Evolutionary conservation across 1,284 basidiomycete species (phyloP).

Genomic region (Sporisorium graminicola): DNA sequence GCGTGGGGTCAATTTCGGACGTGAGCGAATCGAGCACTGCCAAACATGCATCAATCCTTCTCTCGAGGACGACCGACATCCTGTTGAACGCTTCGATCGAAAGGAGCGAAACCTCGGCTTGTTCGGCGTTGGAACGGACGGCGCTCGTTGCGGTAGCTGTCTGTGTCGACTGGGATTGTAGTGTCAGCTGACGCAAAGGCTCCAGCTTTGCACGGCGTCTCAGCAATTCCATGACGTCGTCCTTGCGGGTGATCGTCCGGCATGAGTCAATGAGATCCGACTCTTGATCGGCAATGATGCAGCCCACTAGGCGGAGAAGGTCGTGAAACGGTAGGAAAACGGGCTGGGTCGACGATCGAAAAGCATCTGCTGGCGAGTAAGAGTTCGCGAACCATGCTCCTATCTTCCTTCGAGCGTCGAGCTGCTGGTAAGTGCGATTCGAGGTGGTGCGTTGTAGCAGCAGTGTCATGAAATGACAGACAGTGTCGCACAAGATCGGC

Average conservation of each 20-base stretch:
- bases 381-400: constrained; percentile 32
- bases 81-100: constrained; percentile 20
- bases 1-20: background rate
- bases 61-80: constrained; percentile 24
- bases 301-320: constrained; percentile 13
- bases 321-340: constrained; percentile 20
- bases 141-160: background rate
- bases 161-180: background rate
- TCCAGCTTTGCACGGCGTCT: constrained; percentile 13
- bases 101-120: constrained; percentile 4
- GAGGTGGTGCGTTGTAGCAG: constrained; percentile 23
- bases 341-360: background rate
- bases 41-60: constrained; percentile 22
- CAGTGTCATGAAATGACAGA: constrained; percentile 37
- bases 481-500: constrained; percentile 30
- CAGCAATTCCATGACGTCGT: constrained; percentile 16
- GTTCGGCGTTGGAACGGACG: background rate
- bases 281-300: constrained; percentile 16
- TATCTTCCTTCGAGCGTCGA: constrained; percentile 36
- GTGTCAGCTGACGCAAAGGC: constrained; percentile 16
- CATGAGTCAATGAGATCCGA: background rate
- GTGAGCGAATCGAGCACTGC: background rate
- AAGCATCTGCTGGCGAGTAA: constrained; percentile 18
- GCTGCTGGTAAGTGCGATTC: constrained; percentile 13
- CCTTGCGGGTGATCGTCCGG: background rate